Evolutionary conservation across 2,329 filamentous ascomycete genomes (phyloP), one percentile per base, ranked within the genome.

Genomic region (Penicillium sp.): DNA sequence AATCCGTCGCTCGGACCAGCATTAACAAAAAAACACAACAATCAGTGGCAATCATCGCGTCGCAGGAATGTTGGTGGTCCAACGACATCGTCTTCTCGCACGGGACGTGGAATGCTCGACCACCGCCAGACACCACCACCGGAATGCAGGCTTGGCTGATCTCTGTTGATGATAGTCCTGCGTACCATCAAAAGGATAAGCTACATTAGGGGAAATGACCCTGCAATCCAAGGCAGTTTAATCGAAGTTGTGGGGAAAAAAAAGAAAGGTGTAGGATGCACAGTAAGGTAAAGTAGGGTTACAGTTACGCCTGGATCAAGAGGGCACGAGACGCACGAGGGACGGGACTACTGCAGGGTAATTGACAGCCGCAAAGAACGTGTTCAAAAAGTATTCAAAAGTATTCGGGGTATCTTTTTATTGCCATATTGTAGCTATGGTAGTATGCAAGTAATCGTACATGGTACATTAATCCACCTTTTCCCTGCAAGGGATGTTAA

Each of bases 311-410:
- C 53, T 59, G 57, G 56, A 54, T 48, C 60, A 60, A 64, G 60
- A 69, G 68, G 73, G 72, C 71, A 68, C 69, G 64, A 62, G 62
- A 60, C 59, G 62, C 61, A 66, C 61, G 64, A 58, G 59, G 59
- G 54, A 56, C 58, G 55, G 56, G 56, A 59, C 62, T 66, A 62
- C 62, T 66, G 65, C 65, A 66, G 55, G 58, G 47, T 47, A 65
- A 67, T 55, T 69, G 68, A 69, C 68, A 70, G 64, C 65, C 58
- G 67, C 68, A 70, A 62, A 62, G 72, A 75, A 75, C 72, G 72
- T 75, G 73, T 72, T 37, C 19, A 38, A 23, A 23, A 35, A 45
- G 13, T 45, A 25, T 73, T 35, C n/a, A 29, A n/a, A 35, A 45
- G 21, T 43, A 33, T 56, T 63, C 60, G 65, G 65, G 65, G 65